Evolutionary conservation across 176 grass and related monocot species (phyloP), one percentile per base, ranked within the genome.

Genomic region (Poa annua): DNA sequence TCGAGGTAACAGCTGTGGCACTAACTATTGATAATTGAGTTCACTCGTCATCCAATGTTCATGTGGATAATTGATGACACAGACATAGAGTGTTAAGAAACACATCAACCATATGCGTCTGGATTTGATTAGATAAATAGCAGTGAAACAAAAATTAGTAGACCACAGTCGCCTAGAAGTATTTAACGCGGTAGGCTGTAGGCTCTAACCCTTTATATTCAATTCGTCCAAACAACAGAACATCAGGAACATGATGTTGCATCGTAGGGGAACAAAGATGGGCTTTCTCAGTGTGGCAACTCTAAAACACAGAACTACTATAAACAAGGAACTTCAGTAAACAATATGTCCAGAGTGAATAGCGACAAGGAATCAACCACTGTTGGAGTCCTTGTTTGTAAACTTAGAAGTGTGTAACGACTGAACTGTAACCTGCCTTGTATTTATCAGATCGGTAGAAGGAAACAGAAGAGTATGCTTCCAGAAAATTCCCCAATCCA

Each of bases 301-400:
- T 1, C 13, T 12, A 21, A 3, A 70, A 22, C 10, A 13, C 38
- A 70, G 11, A 42, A 7, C 20, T 69, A n/a, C 1, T 39, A 42
- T 42, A 21, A 69, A 69, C 38, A 70, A 71, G 36, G 20, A 45
- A 45, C 67, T 70, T 70, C 66, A n/a, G 8, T 22, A 70, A 42
- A 44, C 66, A 70, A 22, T 44, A 10, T 44, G 10, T 70, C 20
- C 5, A 44, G 36, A 69, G 66, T 44, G 38, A 22, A 13, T 3
- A 21, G 20, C 67, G 44, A 70, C 1, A 38, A 70, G 12, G 67
- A 45, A 70, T 24, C 20, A 42, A 59, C 10, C n/a, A n/a, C n/a
- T n/a, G n/a, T n/a, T n/a, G n/a, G n/a, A n/a, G n/a, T n/a, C n/a
- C n/a, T n/a, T n/a, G n/a, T n/a, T n/a, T n/a, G n/a, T n/a, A n/a